Evolutionary conservation across 208 protist species (phyloP).

Genomic region (Leishmania martiniquensis): DNA sequence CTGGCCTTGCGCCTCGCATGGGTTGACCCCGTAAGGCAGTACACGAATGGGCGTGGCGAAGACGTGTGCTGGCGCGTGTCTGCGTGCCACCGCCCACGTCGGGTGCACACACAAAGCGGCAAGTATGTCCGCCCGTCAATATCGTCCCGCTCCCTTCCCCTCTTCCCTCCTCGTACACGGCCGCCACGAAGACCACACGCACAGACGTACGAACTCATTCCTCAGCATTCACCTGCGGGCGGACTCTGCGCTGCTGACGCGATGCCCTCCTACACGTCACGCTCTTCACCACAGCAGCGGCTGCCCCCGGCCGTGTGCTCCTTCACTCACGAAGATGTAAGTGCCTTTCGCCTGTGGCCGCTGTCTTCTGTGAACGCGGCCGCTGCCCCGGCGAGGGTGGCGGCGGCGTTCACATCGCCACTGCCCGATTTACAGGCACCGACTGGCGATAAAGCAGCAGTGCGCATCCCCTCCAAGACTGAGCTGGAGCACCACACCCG

Average conservation of each 20-base stretch:
- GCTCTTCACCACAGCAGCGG: not conserved
- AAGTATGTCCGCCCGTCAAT: not conserved
- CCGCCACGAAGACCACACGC: not conserved
- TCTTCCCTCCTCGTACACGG: not conserved
- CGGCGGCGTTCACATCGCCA: not conserved
- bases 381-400: not conserved
- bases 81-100: too few relatives aligned
- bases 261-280: constrained; percentile 3
- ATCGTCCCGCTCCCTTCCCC: not conserved
- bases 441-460: not conserved
- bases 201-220: not conserved
- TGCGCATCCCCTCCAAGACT: not conserved
- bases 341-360: constrained; percentile 14
- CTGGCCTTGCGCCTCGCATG: too few relatives aligned
- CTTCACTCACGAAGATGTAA: constrained; percentile 12
- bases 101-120: not conserved
- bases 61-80: not conserved
- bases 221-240: not conserved
- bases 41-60: too few relatives aligned
- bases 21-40: too few relatives aligned
- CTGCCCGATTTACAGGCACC: not conserved
- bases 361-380: not conserved
- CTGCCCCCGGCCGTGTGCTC: not conserved
- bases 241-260: not conserved
- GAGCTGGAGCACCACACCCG: not conserved